A percentile compares a stretch with the other conserved stretches of the same genome.
phyloP scores from a whole-genome alignment of 371 early-diverging fungal genomes.

The Mortierella sp. region DNA sequence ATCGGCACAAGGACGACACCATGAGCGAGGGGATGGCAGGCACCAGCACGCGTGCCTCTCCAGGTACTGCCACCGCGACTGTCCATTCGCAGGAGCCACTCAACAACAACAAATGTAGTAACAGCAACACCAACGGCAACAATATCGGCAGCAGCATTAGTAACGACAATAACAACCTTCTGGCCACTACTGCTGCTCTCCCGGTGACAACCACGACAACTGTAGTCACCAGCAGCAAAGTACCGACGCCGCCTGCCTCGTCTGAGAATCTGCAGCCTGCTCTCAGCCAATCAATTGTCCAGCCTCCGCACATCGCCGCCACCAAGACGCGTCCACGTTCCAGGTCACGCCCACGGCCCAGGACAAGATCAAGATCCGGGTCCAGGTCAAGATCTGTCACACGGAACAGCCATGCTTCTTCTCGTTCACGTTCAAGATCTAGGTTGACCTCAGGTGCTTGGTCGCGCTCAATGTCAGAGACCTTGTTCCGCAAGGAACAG shows the following conservation, averaged over 20 bases:
- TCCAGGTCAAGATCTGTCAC: conserved; percentile 23
- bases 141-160: not conserved
- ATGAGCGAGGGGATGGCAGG: conserved; percentile 31
- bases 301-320: not conserved
- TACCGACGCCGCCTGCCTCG: not conserved
- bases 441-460: conserved; percentile 19
- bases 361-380: conserved; percentile 28
- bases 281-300: not conserved
- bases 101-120: not conserved
- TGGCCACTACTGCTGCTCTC: not conserved
- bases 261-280: not conserved
- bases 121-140: not conserved
- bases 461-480: conserved; percentile 31
- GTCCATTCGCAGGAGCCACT: conserved; percentile 20
- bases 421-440: conserved; percentile 22
- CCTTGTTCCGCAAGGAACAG: conserved; percentile 14
- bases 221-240: not conserved
- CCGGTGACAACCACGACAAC: not conserved
- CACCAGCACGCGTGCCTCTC: conserved; percentile 15
- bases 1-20: conserved; percentile 22
- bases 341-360: conserved; percentile 28
- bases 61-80: conserved; percentile 19
- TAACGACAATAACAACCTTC: not conserved
- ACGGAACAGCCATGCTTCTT: conserved; percentile 1
- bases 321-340: conserved; percentile 16